These are phyloP conservation scores for Phaeophleospora eucalypticola DNA, from an alignment of 2,329 filamentous ascomycete species.

Conservation along the genomic window DNA sequence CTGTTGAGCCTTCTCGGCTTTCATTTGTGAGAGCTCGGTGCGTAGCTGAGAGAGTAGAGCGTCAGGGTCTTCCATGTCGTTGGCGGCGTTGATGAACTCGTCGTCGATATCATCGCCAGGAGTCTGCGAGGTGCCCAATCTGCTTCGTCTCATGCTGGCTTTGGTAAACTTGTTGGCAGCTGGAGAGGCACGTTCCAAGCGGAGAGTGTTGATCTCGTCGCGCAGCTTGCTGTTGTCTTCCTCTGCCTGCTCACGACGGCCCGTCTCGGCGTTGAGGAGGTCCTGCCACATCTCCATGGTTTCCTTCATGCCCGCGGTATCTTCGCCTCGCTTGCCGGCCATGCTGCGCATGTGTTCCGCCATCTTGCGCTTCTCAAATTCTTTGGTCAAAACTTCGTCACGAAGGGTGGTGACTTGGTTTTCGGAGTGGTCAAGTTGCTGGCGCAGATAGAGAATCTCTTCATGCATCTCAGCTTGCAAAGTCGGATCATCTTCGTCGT, in stretches of 20 bases:
- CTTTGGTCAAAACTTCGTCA: constrained; percentile 71
- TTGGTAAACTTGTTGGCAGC: constrained; percentile 37
- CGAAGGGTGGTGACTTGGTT: constrained; percentile 77
- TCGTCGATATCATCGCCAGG: constrained; percentile 28
- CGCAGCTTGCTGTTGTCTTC: constrained; percentile 80
- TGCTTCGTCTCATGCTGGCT: constrained; percentile 30
- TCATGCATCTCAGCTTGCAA: constrained; percentile 67
- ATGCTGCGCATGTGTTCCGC: constrained; percentile 72
- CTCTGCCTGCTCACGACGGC: constrained; percentile 81
- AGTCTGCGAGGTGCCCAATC: constrained; percentile 30
- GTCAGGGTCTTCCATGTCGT: constrained; percentile 37
- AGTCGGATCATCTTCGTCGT: constrained; percentile 30
- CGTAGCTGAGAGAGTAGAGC: too few relatives aligned
- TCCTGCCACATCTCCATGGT: constrained; percentile 88
- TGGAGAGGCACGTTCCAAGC: constrained; percentile 42
- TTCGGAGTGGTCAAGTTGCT: constrained; percentile 79
- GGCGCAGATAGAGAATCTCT: constrained; percentile 77
- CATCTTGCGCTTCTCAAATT: constrained; percentile 81
- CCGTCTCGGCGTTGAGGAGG: constrained; percentile 85
- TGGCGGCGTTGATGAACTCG: constrained; percentile 17
- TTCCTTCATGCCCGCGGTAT: constrained; percentile 30
- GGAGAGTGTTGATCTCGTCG: constrained; percentile 65
- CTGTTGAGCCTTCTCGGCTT: constrained; percentile 50
- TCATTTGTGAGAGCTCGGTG: too few relatives aligned
- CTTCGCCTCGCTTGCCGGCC: constrained; percentile 31